Evolutionary conservation across 106 monocot species (phyloP), one percentile per base, ranked within the genome.

Genomic region (Acorus gramineus): DNA sequence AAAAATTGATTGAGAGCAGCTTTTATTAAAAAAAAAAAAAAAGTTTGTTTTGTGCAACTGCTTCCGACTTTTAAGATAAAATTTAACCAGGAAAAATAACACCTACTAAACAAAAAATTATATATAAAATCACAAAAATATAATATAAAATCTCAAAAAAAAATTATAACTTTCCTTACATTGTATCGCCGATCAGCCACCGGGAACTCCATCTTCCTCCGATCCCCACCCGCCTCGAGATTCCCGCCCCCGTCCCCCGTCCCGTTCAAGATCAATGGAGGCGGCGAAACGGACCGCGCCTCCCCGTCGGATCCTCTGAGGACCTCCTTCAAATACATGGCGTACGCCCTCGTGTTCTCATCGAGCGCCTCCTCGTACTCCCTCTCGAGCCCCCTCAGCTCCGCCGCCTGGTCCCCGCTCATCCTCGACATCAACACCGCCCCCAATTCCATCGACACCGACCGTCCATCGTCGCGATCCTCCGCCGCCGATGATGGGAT

Each of bases 321-420:
- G 47, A 84, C 47, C 66, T 78, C 66, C 66, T 76, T 80, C 9
- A 84, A 45, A 55, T 72, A 73, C 53, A 42, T 62, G 0, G 84
- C 79, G 59, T 76, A 80, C 48, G 59, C 53, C 59, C 57, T 79
- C 4, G 69, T 69, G 50, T 84, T 84, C 14, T 50, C 76, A 61
- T 84, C 84, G 45, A 84, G 76, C 8, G 70, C 76, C 8, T 54
- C 59, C 69, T 84, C 84, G 13, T 79, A 84, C 57, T 50, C 60
- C 43, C 50, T 66, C 73, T 84, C 76, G 47, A 80, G 60, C 61
- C 54, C 69, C 72, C 66, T 79, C 56, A 80, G 11, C 50, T 70
- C 76, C 68, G 44, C 60, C 9, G 82, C 69, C 66, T 82, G 82
- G 8, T 67, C 74, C 0, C 64, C 74, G 28, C 78, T 78, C 78